phyloP scores from a whole-genome alignment of 1,284 basidiomycete genomes.

The Bjerkandera adusta region DNA sequence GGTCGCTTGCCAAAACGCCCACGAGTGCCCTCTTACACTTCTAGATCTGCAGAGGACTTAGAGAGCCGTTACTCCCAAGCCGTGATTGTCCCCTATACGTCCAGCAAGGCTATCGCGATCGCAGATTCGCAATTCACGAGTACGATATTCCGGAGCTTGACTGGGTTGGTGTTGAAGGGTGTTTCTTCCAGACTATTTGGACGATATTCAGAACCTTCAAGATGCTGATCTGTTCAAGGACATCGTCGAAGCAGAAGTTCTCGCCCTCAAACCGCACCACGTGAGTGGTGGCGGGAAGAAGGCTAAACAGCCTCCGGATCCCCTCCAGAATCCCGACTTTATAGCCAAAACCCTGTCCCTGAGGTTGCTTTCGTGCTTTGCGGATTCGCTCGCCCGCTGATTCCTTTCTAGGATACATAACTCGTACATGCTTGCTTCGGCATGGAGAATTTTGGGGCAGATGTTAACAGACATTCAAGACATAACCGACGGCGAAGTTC shows the following conservation, averaged over 20 bases:
- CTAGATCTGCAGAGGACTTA: conserved; percentile 56
- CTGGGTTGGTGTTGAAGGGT: background rate
- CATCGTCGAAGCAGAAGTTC: conserved; percentile 52
- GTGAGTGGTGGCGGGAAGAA: too few species aligned
- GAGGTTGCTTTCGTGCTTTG: conserved; percentile 53
- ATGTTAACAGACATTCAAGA: conserved; percentile 50
- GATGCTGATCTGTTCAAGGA: conserved; percentile 59
- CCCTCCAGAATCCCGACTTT: conserved; percentile 41
- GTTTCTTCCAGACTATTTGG: conserved; percentile 49
- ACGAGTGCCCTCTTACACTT: conserved; percentile 6
- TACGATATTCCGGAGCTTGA: conserved; percentile 32
- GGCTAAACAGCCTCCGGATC: conserved; percentile 29
- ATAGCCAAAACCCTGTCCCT: conserved; percentile 57
- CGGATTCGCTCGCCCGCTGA: background rate
- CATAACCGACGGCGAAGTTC: conserved; percentile 50
- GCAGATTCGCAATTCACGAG: conserved; percentile 70
- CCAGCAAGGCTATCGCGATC: conserved; percentile 61
- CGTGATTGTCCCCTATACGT: conserved; percentile 57
- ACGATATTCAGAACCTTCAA: conserved; percentile 61
- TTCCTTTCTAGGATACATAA: conserved; percentile 61
- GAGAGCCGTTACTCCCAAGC: conserved; percentile 53
- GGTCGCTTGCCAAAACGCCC: conserved; percentile 17
- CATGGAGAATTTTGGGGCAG: conserved; percentile 66
- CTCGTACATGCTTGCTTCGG: conserved; percentile 70
- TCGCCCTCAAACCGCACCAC: conserved; percentile 36